These are phyloP conservation scores for Pleurotus pulmonarius DNA, from an alignment of 768 basidiomycete genomes.

Conservation along the genomic window DNA sequence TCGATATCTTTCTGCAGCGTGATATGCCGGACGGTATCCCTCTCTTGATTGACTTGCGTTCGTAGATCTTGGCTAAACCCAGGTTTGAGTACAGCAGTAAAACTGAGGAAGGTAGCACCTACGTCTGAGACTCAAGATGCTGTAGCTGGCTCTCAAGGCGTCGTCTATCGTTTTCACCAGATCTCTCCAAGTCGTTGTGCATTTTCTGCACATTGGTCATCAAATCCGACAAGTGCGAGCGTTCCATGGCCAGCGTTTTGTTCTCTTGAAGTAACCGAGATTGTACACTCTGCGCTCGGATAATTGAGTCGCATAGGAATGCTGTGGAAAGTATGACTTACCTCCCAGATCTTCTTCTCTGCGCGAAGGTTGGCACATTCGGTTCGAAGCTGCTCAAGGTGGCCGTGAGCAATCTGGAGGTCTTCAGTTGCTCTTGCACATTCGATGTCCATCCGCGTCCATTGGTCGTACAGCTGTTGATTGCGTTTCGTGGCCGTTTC, in stretches of 20 bases:
- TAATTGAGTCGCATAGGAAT: constrained; percentile 8
- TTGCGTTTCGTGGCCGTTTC: constrained; percentile 67
- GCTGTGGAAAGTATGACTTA: constrained; percentile 24
- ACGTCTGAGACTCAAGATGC: constrained; percentile 79
- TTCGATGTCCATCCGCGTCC: constrained; percentile 72
- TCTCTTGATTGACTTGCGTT: constrained; percentile 66
- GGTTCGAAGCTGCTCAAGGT: constrained; percentile 75
- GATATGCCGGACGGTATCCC: constrained; percentile 70
- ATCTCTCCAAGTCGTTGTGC: constrained; percentile 83
- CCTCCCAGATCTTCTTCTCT: constrained; percentile 94
- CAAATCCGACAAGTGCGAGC: constrained; percentile 81
- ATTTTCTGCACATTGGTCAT: constrained; percentile 89
- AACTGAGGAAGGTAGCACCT: constrained; percentile 3
- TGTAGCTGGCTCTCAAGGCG: constrained; percentile 79
- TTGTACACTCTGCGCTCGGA: constrained; percentile 63
- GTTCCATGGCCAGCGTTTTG: constrained; percentile 71
- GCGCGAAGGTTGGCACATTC: constrained; percentile 87
- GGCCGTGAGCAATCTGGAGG: constrained; percentile 51
- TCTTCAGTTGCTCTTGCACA: constrained; percentile 68
- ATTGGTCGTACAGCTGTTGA: constrained; percentile 69
- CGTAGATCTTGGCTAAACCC: constrained; percentile 66
- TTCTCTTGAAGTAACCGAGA: constrained; percentile 82
- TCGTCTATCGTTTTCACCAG: constrained; percentile 77
- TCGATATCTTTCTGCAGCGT: constrained; percentile 81
- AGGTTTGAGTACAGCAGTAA: neutral